Conservation (phyloP, 768 basidiomycete species). For the Suillus americanus region DNA sequence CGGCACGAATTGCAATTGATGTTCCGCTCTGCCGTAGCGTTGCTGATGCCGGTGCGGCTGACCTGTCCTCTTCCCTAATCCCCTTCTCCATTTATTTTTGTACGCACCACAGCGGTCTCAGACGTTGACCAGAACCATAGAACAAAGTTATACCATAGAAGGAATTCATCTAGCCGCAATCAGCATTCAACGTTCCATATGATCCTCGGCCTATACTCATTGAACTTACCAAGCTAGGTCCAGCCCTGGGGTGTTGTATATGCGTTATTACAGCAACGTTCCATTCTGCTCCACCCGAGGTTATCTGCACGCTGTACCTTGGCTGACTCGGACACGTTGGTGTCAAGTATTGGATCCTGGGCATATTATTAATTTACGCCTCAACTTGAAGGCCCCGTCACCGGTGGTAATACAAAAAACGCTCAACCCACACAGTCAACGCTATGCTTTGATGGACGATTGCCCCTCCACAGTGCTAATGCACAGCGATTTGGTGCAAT, state of each 20-base stretch:
- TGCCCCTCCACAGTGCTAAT: neutral
- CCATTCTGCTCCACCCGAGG: neutral
- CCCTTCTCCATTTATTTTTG: neutral
- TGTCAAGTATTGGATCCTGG: neutral
- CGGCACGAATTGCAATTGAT: neutral
- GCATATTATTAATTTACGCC: neutral
- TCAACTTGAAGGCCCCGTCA: neutral
- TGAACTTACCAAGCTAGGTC: neutral
- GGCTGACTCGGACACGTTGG: neutral
- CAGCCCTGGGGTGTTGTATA: neutral
- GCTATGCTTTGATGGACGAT: neutral
- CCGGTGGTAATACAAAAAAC: too few species aligned
- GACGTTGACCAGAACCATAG: neutral
- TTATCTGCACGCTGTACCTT: neutral
- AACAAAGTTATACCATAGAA: neutral
- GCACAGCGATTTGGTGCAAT: too few species aligned
- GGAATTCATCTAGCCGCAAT: neutral
- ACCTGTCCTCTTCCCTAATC: neutral
- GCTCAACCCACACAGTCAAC: neutral
- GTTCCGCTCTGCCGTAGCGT: neutral
- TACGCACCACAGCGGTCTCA: neutral
- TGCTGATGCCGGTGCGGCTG: neutral
- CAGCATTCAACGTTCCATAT: neutral
- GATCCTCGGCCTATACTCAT: neutral
- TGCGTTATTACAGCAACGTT: neutral